Evolutionary conservation across 2,329 filamentous ascomycete species (phyloP), one percentile per base, ranked within the genome.

Genomic region (Pseudopyrenochaeta lycopersici): DNA sequence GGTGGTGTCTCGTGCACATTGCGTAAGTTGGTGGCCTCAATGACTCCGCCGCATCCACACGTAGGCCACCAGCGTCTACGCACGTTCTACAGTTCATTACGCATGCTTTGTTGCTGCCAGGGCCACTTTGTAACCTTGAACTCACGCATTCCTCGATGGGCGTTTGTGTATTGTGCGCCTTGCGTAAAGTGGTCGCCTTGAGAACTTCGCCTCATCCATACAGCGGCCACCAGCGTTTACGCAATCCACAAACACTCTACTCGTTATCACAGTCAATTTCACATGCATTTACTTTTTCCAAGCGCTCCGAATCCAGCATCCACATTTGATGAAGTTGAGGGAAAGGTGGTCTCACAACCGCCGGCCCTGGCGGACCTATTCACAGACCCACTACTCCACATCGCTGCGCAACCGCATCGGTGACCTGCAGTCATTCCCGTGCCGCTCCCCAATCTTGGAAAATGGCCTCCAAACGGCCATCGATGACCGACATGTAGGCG

Each of bases 351-450:
- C 29, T 35, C 43, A 44, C 47, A 51, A 46, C 46, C 49, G 23
- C 23, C 23, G 23, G 23, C 4, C 23, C 23, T 27, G 23, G 23
- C 11, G 15, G 32, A 35, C 32, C 32, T 35, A 5, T 17, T n/a
- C 15, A 35, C 32, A 35, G 32, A 5, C 23, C 23, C 23, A 27
- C 23, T 27, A 9, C 23, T 27, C 23, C 23, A 27, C 23, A 27
- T 5, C 9, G 23, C 23, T 27, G 23, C 23, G 23, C 23, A 27
- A 47, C 51, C 46, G 52, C 56, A 53, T 53, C 32, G 42, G 50
- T 55, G 56, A 55, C 59, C 41, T 58, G 59, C 59, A 56, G 5
- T 23, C 4, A 38, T 18, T 29, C 35, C 43, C 49, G 46, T 49
- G 52, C 55, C 56, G 36, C 35, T 40, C 42, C 36, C 44, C 48